Base-by-base conservation (phyloP, 1,284 basidiomycete species). In the Mycena sp. region DNA sequence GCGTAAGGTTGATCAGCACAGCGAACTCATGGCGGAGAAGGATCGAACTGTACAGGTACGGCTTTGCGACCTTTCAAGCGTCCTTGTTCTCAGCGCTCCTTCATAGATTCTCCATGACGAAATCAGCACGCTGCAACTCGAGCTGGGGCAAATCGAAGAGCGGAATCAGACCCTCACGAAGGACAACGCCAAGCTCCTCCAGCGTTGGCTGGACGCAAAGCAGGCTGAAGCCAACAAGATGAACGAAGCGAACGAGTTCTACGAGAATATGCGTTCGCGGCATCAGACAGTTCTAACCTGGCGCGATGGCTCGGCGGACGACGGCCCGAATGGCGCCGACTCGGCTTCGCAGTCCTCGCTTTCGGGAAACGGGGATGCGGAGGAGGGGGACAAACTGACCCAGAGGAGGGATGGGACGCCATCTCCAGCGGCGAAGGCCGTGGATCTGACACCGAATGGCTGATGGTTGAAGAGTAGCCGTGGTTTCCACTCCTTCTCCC, bases 201-300 rank as follows among this genome's bases (percentile, higher is more conserved):
- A 98, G 75, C 89, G 96, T 17, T 98, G 96, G 96, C 83, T 98
- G 25, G 96, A 98, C 74, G 91, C 92, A 69, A 98, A 98, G 81
- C 95, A 98, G 73, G 82, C 87, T 16, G 95, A 96, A 72, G 97
- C 92, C 6, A 95, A 96, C 76, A 90, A 90, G 80, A 95, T 99
- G 93, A 99, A 99, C 78, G 93, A 94, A 70, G 92, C 90, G 17
- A 93, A 94, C 72, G 84, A 90, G 61, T 92, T 92, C 74, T 93
- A 93, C 71, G 91, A 93, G 74, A 88, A 90, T 67, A 88, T 93
- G 87, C 88, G 88, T 62, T 86, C 89, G 37, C 85, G 83, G 58
- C 87, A 87, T 69, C 83, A 89, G 67, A 81, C 85, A 4, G 81
- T 85, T 0, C 69, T 84, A 37, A 84, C 80, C 65, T 87, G 83